Percentiles rank a stretch among this genome's conserved stretches.
Evolutionary conservation across 2,329 filamentous ascomycete genomes (phyloP).

Genomic region (Raffaelea albimanens): DNA sequence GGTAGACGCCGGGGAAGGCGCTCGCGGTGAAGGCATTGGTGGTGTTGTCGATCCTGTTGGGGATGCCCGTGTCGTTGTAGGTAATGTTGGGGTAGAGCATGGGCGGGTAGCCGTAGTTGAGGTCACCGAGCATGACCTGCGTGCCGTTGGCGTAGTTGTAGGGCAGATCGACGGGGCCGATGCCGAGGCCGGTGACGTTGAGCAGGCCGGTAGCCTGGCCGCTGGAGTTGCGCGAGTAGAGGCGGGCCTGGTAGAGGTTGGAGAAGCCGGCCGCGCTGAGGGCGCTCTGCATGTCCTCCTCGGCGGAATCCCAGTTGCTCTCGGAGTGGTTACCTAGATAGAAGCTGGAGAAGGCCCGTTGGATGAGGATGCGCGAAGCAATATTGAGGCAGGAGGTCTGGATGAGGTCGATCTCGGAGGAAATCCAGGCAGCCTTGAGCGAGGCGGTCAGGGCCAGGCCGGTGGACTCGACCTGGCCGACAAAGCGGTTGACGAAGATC

Average conservation of each 20-base stretch:
- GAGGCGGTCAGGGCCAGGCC: slow-evolving; percentile 71
- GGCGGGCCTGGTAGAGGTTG: slow-evolving; percentile 58
- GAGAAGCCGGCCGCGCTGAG: slow-evolving; percentile 50
- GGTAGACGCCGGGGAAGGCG: slow-evolving; percentile 39
- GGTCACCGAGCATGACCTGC: slow-evolving; percentile 50
- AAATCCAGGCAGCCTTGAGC: slow-evolving; percentile 74
- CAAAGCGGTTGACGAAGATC: slow-evolving; percentile 48
- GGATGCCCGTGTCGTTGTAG: slow-evolving; percentile 38
- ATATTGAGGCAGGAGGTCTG: slow-evolving; percentile 66
- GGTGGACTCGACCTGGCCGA: slow-evolving; percentile 41
- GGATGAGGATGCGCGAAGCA: slow-evolving; percentile 54
- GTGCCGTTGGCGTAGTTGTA: slow-evolving; percentile 49
- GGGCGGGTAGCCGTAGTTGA: slow-evolving; percentile 57
- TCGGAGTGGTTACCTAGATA: slow-evolving; percentile 45
- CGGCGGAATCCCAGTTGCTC: slow-evolving; percentile 51
- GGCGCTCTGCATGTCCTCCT: slow-evolving; percentile 60
- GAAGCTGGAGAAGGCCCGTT: slow-evolving; percentile 40
- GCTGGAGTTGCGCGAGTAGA: slow-evolving; percentile 61
- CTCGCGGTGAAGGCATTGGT: slow-evolving; percentile 34
- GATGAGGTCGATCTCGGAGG: slow-evolving; percentile 69
- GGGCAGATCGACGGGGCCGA: slow-evolving; percentile 50
- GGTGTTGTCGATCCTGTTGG: slow-evolving; percentile 30
- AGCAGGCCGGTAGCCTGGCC: slow-evolving; percentile 48
- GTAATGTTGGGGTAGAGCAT: slow-evolving; percentile 71
- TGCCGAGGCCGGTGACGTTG: slow-evolving; percentile 47